Evolutionary conservation across 2,329 filamentous ascomycete species (phyloP), one percentile per base, ranked within the genome.

Genomic region (Fusarium staphyleae): DNA sequence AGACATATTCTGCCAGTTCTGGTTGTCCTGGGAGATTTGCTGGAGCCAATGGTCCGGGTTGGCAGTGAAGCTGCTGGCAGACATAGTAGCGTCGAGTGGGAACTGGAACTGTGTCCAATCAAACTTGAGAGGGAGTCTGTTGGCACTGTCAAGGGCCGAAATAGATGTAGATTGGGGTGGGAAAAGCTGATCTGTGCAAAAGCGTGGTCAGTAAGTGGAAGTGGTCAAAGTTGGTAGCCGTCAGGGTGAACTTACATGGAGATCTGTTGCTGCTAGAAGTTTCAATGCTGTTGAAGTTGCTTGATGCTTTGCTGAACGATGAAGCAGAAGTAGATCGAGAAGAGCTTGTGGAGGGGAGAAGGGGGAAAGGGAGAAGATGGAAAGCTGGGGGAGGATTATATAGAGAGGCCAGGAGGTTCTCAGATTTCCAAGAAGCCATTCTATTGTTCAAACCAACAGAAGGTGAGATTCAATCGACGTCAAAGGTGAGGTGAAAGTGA

Each of bases 371-470:
- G 18, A 34, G 26, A 35, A 37, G n/a, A 13, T 35, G 11, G 5
- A 15, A 14, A 18, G 35, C 13, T 12, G 14, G 12, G 19, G 16
- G 14, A 16, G 16, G 19, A 18, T 52, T 48, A 60, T 42, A 60
- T 42, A 10, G 7, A 19, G 33, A 45, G 19, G 30, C 22, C 11
- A 30, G 13, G 22, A 29, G 26, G 41, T 16, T 9, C 37, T 32
- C 33, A 6, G 9, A 5, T 13, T n/a, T 18, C 26, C 28, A 14
- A 6, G 30, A 13, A 28, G 14, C 22, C n/a, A 46, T 5, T 12
- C 5, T 24, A 40, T 32, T 36, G 43, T 44, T 45, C 37, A 22
- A 34, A 28, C 13, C n/a, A 57, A 55, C 30, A 10, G 11, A 28
- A 15, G 1, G 39, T 30, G 29, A 37, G 35, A 14, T 46, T 16